Base-by-base conservation (phyloP, 2,329 filamentous ascomycete genomes). In the Fusarium irregulare region DNA sequence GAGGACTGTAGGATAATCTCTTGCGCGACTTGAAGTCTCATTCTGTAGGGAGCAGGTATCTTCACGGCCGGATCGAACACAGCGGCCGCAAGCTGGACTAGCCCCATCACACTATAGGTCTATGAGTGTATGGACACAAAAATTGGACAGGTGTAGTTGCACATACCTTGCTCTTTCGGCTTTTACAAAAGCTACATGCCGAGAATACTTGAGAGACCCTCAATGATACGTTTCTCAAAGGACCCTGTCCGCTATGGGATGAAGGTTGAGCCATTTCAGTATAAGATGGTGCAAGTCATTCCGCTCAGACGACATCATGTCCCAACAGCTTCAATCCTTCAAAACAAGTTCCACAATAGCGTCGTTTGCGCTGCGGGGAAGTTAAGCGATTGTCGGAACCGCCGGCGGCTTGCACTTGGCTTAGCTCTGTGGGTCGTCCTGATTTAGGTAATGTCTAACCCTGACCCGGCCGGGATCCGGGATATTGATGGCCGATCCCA, bases 141-240 rank as follows among this genome's bases (percentile, higher is more conserved):
- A 10, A 2, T 3, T 2, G 16, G 13, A 13, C 4, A 18, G 3
- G 12, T 2, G 5, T 1, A 1, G 6, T 16, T 2, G 3, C 0
- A 7, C 10, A 1, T 7, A 64, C 61, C 45, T 64, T 64, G 16
- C 50, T 64, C 37, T 64, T 64, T 11, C 61, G 30, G 27, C 30
- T 34, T 20, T 64, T 64, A 1, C 61, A 64, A 2, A 64, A 64
- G 2, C 37, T 59, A 18, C 61, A 64, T 7, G 61, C 61, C 1
- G 61, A 64, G 0, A 40, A 10, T 4, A 64, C 23, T 13, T 65
- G 60, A 2, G 62, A 65, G 2, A 65, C 60, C 21, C 60, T 42
- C 3, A 65, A 12, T 4, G 46, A 34, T 7, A 53, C 60, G 3
- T 37, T 53, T 41, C 62, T 28, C 2, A 58, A 2, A 0, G 62